A percentile compares a stretch with the other conserved stretches of the same genome.
phyloP scores from a whole-genome alignment of 768 basidiomycete genomes.

The Suillus discolor region DNA sequence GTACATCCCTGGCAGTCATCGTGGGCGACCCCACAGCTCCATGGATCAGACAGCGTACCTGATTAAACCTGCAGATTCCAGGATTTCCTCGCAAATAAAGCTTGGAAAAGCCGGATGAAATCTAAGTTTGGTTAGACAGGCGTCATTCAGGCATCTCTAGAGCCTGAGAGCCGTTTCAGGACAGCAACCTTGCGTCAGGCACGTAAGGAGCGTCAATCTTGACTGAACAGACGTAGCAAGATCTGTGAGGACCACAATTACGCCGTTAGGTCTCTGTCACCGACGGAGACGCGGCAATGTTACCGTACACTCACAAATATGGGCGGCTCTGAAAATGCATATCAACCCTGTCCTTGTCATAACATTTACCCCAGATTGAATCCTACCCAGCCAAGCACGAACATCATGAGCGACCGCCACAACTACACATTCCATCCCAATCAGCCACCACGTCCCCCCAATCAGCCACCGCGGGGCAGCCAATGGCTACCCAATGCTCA shows the following conservation, averaged over 20 bases:
- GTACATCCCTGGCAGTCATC: background rate
- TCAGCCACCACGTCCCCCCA: background rate
- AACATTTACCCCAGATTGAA: constrained; percentile 6
- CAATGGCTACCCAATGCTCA: constrained; percentile 28
- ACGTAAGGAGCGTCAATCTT: constrained; percentile 25
- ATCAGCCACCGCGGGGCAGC: constrained; percentile 13
- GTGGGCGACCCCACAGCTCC: constrained; percentile 21
- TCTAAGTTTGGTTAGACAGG: constrained; percentile 35
- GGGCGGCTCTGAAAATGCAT: constrained; percentile 36
- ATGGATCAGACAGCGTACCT: constrained; percentile 14
- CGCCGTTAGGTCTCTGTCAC: constrained; percentile 30
- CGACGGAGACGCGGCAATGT: constrained; percentile 28
- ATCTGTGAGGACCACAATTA: constrained; percentile 32
- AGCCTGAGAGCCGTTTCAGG: constrained; percentile 30
- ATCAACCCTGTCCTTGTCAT: constrained; percentile 28
- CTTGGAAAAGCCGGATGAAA: constrained; percentile 5
- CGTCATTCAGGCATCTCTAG: constrained; percentile 21
- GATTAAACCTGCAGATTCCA: constrained; percentile 21
- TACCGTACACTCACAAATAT: constrained; percentile 26
- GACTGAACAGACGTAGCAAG: constrained; percentile 28
- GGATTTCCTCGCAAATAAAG: constrained; percentile 4
- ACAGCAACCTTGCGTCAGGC: constrained; percentile 27
- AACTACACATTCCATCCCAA: constrained; percentile 30
- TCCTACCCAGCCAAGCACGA: background rate
- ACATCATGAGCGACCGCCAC: constrained; percentile 32